phyloP scores from a whole-genome alignment of 768 basidiomycete species.

The Agaricus bisporus region DNA sequence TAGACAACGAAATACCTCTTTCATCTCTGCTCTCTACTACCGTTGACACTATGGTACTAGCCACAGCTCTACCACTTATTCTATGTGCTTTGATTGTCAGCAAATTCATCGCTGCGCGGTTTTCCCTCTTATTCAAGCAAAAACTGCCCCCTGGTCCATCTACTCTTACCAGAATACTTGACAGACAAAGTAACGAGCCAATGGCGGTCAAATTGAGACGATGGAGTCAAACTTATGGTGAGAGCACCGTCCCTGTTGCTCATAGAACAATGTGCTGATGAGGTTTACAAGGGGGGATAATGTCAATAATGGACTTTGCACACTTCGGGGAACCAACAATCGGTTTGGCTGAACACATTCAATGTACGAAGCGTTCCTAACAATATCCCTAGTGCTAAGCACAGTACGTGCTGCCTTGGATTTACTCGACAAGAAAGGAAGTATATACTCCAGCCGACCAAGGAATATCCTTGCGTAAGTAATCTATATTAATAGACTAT shows the following conservation, averaged over 20 bases:
- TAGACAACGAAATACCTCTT: no score
- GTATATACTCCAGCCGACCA: constrained; percentile 27
- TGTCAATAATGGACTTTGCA: constrained; percentile 2
- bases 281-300: not conserved
- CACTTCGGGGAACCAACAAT: constrained; percentile 5
- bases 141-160: no score
- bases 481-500: constrained; percentile 15
- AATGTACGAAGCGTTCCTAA: not conserved
- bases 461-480: constrained; percentile 23
- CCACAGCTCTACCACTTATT: no score
- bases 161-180: no score
- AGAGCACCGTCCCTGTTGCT: not conserved
- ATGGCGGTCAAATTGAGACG: not conserved
- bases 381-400: constrained; percentile 15
- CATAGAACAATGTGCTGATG: no score
- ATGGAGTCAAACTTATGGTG: constrained; percentile 1
- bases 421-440: constrained; percentile 24
- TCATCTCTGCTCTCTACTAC: no score
- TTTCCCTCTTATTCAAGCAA: no score
- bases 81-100: no score
- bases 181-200: no score
- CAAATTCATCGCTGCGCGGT: no score
- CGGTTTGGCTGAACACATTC: not conserved
- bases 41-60: no score
- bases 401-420: constrained; percentile 22